phyloP scores from a whole-genome alignment of 2,329 filamentous ascomycete species.

The Tolypocladium nubicola region DNA sequence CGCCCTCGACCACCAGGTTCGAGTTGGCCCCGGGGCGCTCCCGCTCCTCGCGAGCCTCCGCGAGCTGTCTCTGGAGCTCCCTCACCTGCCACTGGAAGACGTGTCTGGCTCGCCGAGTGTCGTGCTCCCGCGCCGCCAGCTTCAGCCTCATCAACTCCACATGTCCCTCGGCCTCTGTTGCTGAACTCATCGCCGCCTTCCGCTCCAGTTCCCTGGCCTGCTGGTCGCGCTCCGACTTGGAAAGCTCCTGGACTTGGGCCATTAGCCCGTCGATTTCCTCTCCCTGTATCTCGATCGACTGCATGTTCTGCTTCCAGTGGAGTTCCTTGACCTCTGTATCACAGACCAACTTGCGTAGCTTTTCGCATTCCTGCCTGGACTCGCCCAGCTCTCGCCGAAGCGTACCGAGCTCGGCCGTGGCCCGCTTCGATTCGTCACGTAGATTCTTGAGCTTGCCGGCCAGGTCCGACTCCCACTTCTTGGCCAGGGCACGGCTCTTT shows the following conservation, averaged over 20 bases:
- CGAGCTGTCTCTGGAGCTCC: conserved; percentile 34
- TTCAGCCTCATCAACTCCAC: conserved; percentile 49
- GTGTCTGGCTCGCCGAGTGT: conserved; percentile 30
- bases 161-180: conserved; percentile 46
- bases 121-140: conserved; percentile 38
- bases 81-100: conserved; percentile 38
- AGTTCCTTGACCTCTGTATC: conserved; percentile 60
- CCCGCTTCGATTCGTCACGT: conserved; percentile 60
- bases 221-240: conserved; percentile 49
- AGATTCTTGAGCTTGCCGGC: conserved; percentile 54
- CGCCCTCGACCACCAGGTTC: conserved; percentile 29
- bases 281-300: conserved; percentile 50
- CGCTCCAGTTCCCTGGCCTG: conserved; percentile 54
- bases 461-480: conserved; percentile 69
- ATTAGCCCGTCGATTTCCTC: conserved; percentile 51
- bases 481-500: conserved; percentile 59
- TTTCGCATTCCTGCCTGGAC: conserved; percentile 49
- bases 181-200: conserved; percentile 44
- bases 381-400: conserved; percentile 48
- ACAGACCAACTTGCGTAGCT: conserved; percentile 55
- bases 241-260: conserved; percentile 47
- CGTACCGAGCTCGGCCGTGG: conserved; percentile 44
- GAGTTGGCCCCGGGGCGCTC: conserved; percentile 14
- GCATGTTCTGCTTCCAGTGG: conserved; percentile 50
- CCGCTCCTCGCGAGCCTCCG: conserved; percentile 22